phyloP scores from a whole-genome alignment of 805 yeast genomes.

The Wickerhamomyces canadensis region DNA sequence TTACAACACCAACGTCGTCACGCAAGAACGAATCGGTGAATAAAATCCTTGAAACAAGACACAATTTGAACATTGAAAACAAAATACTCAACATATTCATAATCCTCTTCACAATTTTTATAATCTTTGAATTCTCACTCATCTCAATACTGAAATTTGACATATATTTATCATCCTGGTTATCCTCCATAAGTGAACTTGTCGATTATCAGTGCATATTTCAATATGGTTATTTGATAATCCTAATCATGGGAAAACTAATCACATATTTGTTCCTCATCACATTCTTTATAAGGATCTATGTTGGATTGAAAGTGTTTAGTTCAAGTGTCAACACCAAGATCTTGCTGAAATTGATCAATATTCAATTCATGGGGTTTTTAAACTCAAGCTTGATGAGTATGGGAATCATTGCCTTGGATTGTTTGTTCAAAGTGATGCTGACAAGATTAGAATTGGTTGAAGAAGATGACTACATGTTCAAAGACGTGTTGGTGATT shows the following conservation, averaged over 20 bases:
- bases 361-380: conserved; percentile 19
- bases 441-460: conserved; percentile 9
- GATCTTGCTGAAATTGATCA: conserved; percentile 12
- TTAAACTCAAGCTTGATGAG: conserved; percentile 11
- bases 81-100: conserved; percentile 15
- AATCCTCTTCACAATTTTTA: conserved; percentile 10
- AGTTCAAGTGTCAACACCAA: conserved; percentile 11
- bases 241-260: conserved; percentile 12
- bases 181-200: conserved; percentile 4
- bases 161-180: conserved; percentile 9
- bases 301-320: conserved; percentile 18
- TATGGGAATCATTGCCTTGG: conserved; percentile 8
- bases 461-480: conserved; percentile 3
- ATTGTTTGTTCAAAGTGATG: conserved; percentile 8
- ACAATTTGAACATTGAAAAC: conserved; percentile 14
- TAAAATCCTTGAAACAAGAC: conserved; percentile 12
- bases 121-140: conserved; percentile 13
- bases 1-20: neutral
- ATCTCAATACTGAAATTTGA: conserved; percentile 15
- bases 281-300: conserved; percentile 14
- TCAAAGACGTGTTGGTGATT: conserved; percentile 1
- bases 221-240: conserved; percentile 10
- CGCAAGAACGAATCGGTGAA: conserved; percentile 3
- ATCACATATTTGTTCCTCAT: conserved; percentile 14
- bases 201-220: conserved; percentile 9